Base-by-base conservation (phyloP, 345 rosid genomes). In the Eucalyptus brandiana region DNA sequence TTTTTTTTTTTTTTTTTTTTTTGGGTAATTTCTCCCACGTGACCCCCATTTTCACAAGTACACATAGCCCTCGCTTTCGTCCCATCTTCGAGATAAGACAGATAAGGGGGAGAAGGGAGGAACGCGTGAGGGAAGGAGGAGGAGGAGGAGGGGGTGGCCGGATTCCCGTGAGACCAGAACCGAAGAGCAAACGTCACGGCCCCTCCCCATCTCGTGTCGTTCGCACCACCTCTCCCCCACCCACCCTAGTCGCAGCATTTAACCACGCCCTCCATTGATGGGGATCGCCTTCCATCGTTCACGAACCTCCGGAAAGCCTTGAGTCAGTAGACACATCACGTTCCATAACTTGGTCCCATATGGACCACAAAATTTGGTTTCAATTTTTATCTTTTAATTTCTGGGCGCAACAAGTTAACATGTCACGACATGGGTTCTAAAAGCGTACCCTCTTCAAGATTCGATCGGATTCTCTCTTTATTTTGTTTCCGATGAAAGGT, bases 131-230 rank as follows among this genome's bases (percentile, higher is more conserved):
- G 89, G 81, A 72, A 88, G 91, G 62, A 24, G 89, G 89, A 53
- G 58, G 58, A 53, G 58, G 26, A 53, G 62, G 80, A 32, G 76
- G 81, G 47, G 90, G 89, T 83, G 92, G 88, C 88, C 86, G 80
- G 90, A 93, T 92, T 93, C 94, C 91, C 92, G 92, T 93, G 94
- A 93, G 92, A 88, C 72, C 87, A 87, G 91, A 91, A 72, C 81
- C 28, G 88, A 88, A 88, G 87, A 89, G 24, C 34, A 72, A 86
- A 85, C 89, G 80, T 67, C 80, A 88, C 88, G 42, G 49, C 58
- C 87, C 69, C 17, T 67, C 58, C 54, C 53, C 49, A 72, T 67
- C 89, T 65, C 86, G 32, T 44, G 12, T 47, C 76, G 58, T 23
- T 14, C 42, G 62, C 87, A 69, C 72, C 42, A 83, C 34, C 51